phyloP scores from a whole-genome alignment of 2,329 filamentous ascomycete species.

The Aspergillus glaucus region DNA sequence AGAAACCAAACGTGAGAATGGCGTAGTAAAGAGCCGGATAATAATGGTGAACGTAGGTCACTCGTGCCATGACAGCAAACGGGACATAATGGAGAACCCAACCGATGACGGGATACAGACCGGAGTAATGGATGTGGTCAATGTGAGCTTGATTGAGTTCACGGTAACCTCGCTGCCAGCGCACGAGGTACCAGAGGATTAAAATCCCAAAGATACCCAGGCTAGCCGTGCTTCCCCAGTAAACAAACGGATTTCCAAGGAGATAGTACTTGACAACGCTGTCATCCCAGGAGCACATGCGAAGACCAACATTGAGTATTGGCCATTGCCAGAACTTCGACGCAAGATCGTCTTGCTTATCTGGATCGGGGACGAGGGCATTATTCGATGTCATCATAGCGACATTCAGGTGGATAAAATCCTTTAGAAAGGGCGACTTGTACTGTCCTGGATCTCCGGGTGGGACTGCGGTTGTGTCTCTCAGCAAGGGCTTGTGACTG shows the following conservation, averaged over 20 bases:
- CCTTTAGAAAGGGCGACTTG: constrained; percentile 93
- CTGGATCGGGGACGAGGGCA: constrained; percentile 90
- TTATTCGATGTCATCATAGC: constrained; percentile 99
- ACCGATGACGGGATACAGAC: constrained; percentile 81
- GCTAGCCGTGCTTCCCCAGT: constrained; percentile 84
- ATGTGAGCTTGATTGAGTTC: constrained; percentile 76
- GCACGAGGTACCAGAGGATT: constrained; percentile 75
- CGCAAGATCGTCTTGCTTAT: constrained; percentile 97
- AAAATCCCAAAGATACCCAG: constrained; percentile 67
- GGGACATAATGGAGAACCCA: constrained; percentile 97
- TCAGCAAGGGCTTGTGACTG: neutral
- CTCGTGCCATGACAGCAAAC: constrained; percentile 95
- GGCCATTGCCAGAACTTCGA: constrained; percentile 99
- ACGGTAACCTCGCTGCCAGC: constrained; percentile 91
- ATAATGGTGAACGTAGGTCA: constrained; percentile 99
- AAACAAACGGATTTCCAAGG: constrained; percentile 90
- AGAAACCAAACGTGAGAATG: constrained; percentile 82
- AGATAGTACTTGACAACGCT: constrained; percentile 96
- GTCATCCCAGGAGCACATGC: constrained; percentile 99
- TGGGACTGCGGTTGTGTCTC: constrained; percentile 55
- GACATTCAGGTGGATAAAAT: constrained; percentile 96
- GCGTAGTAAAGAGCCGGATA: constrained; percentile 98
- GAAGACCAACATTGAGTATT: constrained; percentile 84
- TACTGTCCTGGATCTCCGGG: constrained; percentile 84
- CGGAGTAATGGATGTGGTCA: constrained; percentile 91